Conservation (phyloP, 148 eudicot species). For the Chenopodium formosanum region DNA sequence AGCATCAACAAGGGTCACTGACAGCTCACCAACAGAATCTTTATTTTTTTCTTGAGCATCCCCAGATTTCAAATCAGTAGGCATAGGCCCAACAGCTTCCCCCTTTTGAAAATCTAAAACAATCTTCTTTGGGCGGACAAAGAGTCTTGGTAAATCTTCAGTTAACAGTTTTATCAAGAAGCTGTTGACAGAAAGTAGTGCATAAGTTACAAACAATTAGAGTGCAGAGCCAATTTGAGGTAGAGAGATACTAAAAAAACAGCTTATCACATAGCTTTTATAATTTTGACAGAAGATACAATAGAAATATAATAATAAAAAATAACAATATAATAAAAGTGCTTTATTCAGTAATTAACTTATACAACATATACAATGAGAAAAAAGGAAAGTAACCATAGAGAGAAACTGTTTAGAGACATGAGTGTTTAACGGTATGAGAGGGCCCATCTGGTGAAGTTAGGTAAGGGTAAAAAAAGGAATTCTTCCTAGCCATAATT, state of each 20-base stretch:
- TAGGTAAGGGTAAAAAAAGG: too few relatives aligned
- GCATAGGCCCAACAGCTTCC: slow-evolving; percentile 77
- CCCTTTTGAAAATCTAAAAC: slow-evolving; percentile 94
- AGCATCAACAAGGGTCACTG: slow-evolving; percentile 98
- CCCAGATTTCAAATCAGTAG: slow-evolving; percentile 55
- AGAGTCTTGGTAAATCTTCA: slow-evolving; percentile 87
- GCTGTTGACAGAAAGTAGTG: slow-evolving; percentile 40
- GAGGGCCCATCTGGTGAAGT: too few relatives aligned
- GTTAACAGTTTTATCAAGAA: slow-evolving; percentile 92
- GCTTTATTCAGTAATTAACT: neutral
- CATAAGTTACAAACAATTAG: neutral
- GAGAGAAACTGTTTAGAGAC: too few relatives aligned
- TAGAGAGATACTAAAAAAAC: neutral
- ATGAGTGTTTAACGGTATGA: too few relatives aligned
- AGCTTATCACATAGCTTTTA: neutral
- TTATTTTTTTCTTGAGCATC: slow-evolving; percentile 81
- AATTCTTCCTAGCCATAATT: too few relatives aligned
- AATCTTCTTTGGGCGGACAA: slow-evolving; percentile 95
- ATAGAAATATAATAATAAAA: too few relatives aligned
- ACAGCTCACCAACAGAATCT: slow-evolving; percentile 88
- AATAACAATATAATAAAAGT: too few relatives aligned
- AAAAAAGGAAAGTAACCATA: too few relatives aligned
- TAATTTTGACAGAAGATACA: neutral
- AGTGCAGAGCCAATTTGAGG: neutral
- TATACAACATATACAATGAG: too few relatives aligned